Evolutionary conservation across 208 protist species (phyloP).

Genomic region (Crithidia brevicula): DNA sequence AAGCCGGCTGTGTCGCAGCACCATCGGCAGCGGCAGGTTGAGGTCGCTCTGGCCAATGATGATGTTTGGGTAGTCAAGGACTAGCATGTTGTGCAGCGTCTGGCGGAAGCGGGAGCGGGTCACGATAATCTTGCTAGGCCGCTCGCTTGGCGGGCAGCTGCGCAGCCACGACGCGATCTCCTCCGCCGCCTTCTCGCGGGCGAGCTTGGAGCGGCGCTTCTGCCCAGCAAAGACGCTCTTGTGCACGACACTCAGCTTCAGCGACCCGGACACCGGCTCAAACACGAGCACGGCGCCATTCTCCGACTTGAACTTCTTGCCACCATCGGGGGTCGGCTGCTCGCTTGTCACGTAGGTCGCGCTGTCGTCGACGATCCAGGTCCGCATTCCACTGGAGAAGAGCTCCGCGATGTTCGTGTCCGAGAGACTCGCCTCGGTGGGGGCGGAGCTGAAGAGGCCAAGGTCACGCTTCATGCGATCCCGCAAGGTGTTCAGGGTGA

Average conservation of each 20-base stretch:
- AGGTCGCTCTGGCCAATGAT: conserved; percentile 99
- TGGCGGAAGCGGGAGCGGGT: conserved; percentile 98
- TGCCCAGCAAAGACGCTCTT: conserved; percentile 99
- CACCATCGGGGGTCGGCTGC: conserved; percentile 99
- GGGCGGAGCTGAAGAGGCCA: conserved; percentile 99
- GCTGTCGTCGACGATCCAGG: conserved; percentile 99
- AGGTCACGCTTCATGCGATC: conserved; percentile 99
- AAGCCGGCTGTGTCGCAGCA: conserved; percentile 99
- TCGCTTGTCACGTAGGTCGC: conserved; percentile 99
- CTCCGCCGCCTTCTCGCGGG: conserved; percentile 99
- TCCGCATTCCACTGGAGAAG: conserved; percentile 99
- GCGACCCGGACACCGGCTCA: conserved; percentile 99
- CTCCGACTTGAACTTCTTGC: conserved; percentile 96
- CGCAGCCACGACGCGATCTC: conserved; percentile 99
- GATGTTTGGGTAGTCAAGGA: conserved; percentile 99
- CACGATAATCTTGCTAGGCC: conserved; percentile 99
- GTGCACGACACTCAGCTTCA: conserved; percentile 99
- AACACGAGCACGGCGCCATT: conserved; percentile 99
- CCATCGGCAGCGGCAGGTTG: conserved; percentile 99
- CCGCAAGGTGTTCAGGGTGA: conserved; percentile 99
- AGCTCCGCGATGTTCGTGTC: conserved; percentile 99
- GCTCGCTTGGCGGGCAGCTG: conserved; percentile 98
- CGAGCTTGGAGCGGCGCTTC: conserved; percentile 99
- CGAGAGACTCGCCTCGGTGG: conserved; percentile 99
- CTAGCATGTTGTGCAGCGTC: conserved; percentile 94